Conservation (phyloP, 805 yeast genomes). For the Candida ponderosae region DNA sequence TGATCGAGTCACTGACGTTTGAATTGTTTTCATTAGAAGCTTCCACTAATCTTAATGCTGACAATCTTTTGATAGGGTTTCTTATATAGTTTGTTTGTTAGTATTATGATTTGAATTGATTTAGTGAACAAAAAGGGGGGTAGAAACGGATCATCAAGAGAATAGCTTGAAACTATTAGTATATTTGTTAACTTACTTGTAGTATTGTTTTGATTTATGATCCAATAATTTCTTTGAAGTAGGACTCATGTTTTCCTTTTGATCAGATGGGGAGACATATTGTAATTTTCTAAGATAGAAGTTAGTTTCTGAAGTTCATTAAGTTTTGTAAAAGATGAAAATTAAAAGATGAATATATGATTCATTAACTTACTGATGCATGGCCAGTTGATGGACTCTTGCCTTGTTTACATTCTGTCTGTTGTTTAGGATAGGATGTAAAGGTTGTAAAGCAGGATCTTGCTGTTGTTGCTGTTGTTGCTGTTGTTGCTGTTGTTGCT, state of each 20-base stretch:
- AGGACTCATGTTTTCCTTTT: slow-evolving; percentile 20
- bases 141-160: background rate
- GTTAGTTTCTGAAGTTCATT: slow-evolving; percentile 5
- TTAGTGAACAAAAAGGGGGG: background rate
- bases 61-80: slow-evolving; percentile 19
- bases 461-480: too few species aligned
- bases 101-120: background rate
- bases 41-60: slow-evolving; percentile 15
- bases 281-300: slow-evolving; percentile 14
- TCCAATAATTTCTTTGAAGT: slow-evolving; percentile 20
- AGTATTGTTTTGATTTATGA: slow-evolving; percentile 19
- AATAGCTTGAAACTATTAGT: background rate
- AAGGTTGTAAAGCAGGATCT: slow-evolving; percentile 16
- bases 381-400: slow-evolving; percentile 19
- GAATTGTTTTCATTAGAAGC: slow-evolving; percentile 1
- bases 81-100: slow-evolving; percentile 7
- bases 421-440: slow-evolving; percentile 21
- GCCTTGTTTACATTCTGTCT: slow-evolving; percentile 20
- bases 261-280: slow-evolving; percentile 22
- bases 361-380: slow-evolving; percentile 17
- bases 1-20: too few species aligned
- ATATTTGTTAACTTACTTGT: slow-evolving; percentile 12
- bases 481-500: slow-evolving; percentile 20
- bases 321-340: background rate
- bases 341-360: background rate